Evolutionary conservation across 768 basidiomycete species (phyloP), one percentile per base, ranked within the genome.

Genomic region (Leccinum fibrillosum): DNA sequence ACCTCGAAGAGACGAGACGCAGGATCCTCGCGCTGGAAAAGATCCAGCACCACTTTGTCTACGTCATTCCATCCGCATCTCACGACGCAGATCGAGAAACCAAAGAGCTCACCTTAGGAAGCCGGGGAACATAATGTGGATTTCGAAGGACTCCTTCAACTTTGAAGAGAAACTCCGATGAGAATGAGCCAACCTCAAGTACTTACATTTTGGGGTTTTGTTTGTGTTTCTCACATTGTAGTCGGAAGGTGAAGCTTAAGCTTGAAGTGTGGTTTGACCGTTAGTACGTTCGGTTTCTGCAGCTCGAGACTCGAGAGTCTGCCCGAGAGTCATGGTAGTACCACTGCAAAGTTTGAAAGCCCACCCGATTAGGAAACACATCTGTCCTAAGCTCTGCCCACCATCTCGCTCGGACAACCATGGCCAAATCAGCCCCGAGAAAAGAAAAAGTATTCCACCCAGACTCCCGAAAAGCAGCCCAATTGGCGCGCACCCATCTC

Each of bases 391-490:
- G 32, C 32, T 34, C 6, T 32, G 6, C 37, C 37, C 15, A 42
- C 39, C 9, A 10, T 13, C 32, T 34, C 39, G n/a, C n/a, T 42
- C 9, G 17, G 44, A 45, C 21, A 19, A n/a, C n/a, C 42, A 49
- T 49, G 48, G 17, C 48, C 17, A 49, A 49, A 28, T 49, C 48
- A 23, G 17, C 45, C 23, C n/a, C 63, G 32, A 89, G 85, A 71
- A 89, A 85, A 73, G 89, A 90, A 67, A 93, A 93, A 65, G 64
- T 92, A 10, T 88, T 87, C 61, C 92, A 94, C 68, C 92, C 92
- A 4, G 78, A 86, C 49, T 94, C 92, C 21, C 80, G 92, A 60
- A 94, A 93, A 74, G 92, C 92, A 2, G 84, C 79, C 12, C 90
- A 92, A 66, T 77, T 92, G 13, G 77, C 81, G 15, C 82, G 90